These are phyloP conservation scores for Gaultheria prostrata DNA, from an alignment of 148 eudicot species.

Conservation along the genomic window DNA sequence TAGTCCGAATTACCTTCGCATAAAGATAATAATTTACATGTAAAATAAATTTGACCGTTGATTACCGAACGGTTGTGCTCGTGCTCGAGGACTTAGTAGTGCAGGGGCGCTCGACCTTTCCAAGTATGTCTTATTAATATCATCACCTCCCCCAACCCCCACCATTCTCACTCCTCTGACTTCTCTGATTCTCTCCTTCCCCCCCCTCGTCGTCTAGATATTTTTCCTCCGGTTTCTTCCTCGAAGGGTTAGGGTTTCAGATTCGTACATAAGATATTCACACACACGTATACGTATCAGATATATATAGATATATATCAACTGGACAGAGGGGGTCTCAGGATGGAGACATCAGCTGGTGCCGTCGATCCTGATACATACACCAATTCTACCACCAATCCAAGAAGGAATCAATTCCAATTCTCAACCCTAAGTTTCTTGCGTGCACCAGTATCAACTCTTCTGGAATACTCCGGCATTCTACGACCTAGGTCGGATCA, in stretches of 20 bases:
- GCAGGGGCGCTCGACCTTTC: no score
- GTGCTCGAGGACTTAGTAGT: no score
- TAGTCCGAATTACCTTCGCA: no score
- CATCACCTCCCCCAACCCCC: not conserved
- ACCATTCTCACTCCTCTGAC: constrained; percentile 13
- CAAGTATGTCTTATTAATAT: not conserved
- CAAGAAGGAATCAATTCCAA: constrained; percentile 16
- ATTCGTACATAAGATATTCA: not conserved
- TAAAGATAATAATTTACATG: no score
- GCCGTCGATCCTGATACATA: not conserved
- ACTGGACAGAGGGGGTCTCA: not conserved
- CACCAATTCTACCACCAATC: not conserved
- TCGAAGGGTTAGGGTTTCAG: constrained; percentile 5
- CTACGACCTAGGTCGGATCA: constrained; percentile 21
- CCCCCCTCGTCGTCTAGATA: not conserved
- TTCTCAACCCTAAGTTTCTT: constrained; percentile 33
- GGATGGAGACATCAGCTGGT: constrained; percentile 25
- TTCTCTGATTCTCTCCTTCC: not conserved
- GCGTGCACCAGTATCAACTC: constrained; percentile 35
- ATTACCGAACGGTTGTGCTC: no score
- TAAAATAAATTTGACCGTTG: no score
- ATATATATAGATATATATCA: not conserved
- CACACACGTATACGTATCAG: not conserved
- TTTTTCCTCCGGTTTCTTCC: not conserved
- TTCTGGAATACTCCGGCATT: constrained; percentile 40